Conservation (phyloP, 1,284 basidiomycete species). For the Trametes hirsuta region DNA sequence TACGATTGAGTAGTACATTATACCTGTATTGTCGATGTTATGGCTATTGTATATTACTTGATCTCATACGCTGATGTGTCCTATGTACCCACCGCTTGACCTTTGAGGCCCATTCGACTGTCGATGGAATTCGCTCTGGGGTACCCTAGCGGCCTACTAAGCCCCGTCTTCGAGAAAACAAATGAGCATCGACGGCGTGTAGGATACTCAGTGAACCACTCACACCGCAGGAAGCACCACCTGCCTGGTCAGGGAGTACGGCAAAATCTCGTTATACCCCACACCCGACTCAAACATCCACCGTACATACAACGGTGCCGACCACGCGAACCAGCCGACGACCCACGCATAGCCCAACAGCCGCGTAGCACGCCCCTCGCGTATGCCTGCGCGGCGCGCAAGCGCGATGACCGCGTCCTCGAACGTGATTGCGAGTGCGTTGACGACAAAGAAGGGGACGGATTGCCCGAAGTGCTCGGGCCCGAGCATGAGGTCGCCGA, state of each 20-base stretch:
- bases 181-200: too few relatives aligned
- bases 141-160: too few relatives aligned
- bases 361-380: background rate
- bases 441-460: constrained; percentile 13
- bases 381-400: constrained; percentile 1
- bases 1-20: too few relatives aligned
- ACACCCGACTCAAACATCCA: constrained; percentile 20
- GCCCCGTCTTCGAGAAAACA: too few relatives aligned
- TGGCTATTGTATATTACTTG: too few relatives aligned
- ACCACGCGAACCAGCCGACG: constrained; percentile 18
- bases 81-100: too few relatives aligned
- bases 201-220: background rate
- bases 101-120: too few relatives aligned
- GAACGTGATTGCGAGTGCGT: constrained; percentile 14
- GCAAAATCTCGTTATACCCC: constrained; percentile 5
- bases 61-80: too few relatives aligned
- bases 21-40: too few relatives aligned
- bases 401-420: constrained; percentile 13
- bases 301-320: constrained; percentile 15
- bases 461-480: constrained; percentile 5
- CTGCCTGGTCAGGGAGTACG: constrained; percentile 13
- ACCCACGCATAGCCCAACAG: constrained; percentile 26
- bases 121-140: too few relatives aligned
- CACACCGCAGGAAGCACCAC: constrained; percentile 4
- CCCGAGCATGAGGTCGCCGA: constrained; percentile 18